These are phyloP conservation scores for Tolypocladium tropicale DNA, from an alignment of 2,329 filamentous ascomycete species.

Conservation along the genomic window DNA sequence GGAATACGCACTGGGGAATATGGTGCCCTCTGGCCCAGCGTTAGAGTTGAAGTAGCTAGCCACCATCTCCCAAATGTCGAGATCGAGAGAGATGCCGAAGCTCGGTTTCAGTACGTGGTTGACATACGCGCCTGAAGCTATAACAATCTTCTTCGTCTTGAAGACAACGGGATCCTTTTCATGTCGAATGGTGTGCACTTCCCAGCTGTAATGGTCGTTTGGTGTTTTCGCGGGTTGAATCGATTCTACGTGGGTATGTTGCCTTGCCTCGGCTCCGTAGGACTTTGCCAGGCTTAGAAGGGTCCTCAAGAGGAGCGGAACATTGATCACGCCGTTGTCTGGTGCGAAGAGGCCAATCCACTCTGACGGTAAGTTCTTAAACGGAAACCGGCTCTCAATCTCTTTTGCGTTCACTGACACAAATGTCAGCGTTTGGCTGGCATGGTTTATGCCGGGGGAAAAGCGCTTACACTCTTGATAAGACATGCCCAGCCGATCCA, in stretches of 20 bases:
- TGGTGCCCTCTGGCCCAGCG: background rate
- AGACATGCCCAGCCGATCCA: background rate
- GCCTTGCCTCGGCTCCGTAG: no score
- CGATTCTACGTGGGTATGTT: background rate
- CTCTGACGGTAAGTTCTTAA: background rate
- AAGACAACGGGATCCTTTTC: background rate
- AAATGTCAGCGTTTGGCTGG: no score
- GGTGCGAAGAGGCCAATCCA: background rate
- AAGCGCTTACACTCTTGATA: background rate
- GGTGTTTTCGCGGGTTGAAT: background rate
- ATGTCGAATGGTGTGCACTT: background rate
- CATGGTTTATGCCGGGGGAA: no score
- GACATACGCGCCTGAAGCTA: background rate
- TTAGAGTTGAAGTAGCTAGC: background rate
- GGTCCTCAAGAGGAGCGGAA: background rate
- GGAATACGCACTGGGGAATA: background rate
- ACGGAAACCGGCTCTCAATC: background rate
- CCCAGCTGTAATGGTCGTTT: background rate
- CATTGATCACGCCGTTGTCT: background rate
- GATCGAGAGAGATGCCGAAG: background rate
- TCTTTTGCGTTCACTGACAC: background rate
- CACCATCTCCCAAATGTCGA: background rate
- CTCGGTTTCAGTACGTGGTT: background rate
- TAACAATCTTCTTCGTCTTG: background rate
- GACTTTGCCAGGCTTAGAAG: no score